Percentiles rank a stretch among this genome's conserved stretches.
Evolutionary conservation across 805 yeast genomes (phyloP).

Genomic region (Candida coleopterorum): DNA sequence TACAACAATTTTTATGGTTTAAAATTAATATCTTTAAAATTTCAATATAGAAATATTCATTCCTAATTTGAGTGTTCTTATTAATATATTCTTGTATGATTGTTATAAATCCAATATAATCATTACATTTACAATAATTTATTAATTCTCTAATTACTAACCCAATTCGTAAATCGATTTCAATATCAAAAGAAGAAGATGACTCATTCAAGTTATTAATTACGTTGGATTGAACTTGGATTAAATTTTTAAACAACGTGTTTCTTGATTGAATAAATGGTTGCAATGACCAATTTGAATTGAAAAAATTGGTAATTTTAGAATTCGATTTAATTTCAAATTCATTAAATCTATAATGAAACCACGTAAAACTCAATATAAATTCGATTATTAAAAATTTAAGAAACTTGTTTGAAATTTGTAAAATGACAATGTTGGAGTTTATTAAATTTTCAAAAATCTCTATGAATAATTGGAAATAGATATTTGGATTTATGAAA

Average conservation of each 20-base stretch:
- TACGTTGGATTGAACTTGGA: background rate
- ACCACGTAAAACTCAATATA: constrained; percentile 40
- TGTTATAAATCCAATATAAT: constrained; percentile 27
- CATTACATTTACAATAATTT: constrained; percentile 20
- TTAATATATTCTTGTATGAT: constrained; percentile 32
- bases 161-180: constrained; percentile 13
- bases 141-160: constrained; percentile 12
- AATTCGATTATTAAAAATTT: constrained; percentile 35
- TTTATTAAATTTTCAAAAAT: constrained; percentile 39
- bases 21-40: constrained; percentile 17
- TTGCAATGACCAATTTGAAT: constrained; percentile 28
- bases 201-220: background rate
- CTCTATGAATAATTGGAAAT: constrained; percentile 22
- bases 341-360: constrained; percentile 35
- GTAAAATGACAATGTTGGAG: constrained; percentile 24
- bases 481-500: constrained; percentile 10
- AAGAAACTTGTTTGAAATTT: constrained; percentile 14
- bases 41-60: constrained; percentile 23
- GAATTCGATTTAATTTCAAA: constrained; percentile 2
- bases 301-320: constrained; percentile 3
- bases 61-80: constrained; percentile 12
- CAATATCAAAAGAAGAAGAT: constrained; percentile 2
- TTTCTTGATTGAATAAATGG: constrained; percentile 26
- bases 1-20: constrained; percentile 30
- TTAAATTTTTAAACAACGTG: constrained; percentile 23